Conservation (phyloP, 139 green algal genomes). For the Micractinium conductrix region DNA sequence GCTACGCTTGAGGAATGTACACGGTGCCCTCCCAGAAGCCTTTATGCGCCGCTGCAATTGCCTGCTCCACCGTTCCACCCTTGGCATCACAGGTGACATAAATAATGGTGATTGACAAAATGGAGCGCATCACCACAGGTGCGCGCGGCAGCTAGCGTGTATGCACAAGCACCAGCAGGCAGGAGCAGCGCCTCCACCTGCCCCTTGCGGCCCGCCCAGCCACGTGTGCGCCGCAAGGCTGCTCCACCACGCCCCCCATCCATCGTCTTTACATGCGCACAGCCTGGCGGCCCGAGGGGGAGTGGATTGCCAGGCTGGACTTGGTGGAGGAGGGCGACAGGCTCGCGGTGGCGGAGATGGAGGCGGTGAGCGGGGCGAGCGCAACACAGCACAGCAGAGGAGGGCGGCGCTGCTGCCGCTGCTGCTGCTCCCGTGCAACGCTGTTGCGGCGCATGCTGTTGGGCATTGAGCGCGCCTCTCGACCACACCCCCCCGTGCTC, state of each 20-base stretch:
- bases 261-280: too few relatives aligned
- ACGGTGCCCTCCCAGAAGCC: too few relatives aligned
- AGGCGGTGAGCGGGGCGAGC: conserved; percentile 30
- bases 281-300: conserved; percentile 52
- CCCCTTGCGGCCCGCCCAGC: too few relatives aligned
- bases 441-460: background rate
- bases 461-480: background rate
- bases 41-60: too few relatives aligned
- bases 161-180: background rate
- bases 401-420: too few relatives aligned
- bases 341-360: conserved; percentile 70
- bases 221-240: too few relatives aligned
- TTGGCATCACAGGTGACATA: background rate
- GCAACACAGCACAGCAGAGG: too few relatives aligned
- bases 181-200: background rate
- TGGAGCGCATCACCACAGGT: conserved; percentile 16
- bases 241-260: too few relatives aligned
- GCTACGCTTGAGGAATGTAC: too few relatives aligned
- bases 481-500: too few relatives aligned
- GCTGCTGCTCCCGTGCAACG: background rate
- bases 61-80: too few relatives aligned
- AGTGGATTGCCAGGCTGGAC: conserved; percentile 83
- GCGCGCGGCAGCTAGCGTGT: background rate
- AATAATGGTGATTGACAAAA: background rate
- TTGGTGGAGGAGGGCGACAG: conserved; percentile 64